These are phyloP conservation scores for Sordariomycetes sp. DNA, from an alignment of 2,329 filamentous ascomycete genomes.

Conservation along the genomic window DNA sequence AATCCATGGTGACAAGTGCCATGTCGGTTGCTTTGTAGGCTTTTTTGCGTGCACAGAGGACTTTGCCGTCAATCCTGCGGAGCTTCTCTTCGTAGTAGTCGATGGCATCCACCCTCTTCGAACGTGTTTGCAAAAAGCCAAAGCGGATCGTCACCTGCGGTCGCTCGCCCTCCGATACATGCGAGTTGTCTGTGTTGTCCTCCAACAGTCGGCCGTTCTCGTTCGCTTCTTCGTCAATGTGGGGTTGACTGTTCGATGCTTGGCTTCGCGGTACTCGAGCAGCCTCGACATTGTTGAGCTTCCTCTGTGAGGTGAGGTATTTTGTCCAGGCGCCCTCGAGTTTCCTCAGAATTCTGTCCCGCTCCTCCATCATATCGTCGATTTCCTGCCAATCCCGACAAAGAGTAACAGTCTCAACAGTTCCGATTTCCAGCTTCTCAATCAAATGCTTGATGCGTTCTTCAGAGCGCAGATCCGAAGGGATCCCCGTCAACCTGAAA, in stretches of 20 bases:
- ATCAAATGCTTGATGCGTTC: conserved; percentile 77
- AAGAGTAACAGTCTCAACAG: conserved; percentile 77
- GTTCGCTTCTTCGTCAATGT: conserved; percentile 34
- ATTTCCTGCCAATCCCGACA: conserved; percentile 82
- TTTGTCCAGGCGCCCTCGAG: conserved; percentile 80
- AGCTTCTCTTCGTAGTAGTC: conserved; percentile 90
- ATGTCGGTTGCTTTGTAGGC: conserved; percentile 71
- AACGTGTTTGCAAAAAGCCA: conserved; percentile 64
- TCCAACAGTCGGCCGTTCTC: conserved; percentile 54
- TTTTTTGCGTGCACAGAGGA: conserved; percentile 60
- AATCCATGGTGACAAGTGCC: conserved; percentile 97
- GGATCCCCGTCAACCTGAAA: conserved; percentile 84
- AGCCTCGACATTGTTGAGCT: conserved; percentile 2
- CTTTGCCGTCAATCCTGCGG: conserved; percentile 66
- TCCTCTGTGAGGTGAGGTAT: conserved; percentile 33
- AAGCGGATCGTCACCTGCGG: conserved; percentile 71
- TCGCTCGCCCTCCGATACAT: conserved; percentile 33
- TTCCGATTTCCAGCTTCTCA: conserved; percentile 80
- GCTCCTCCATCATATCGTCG: conserved; percentile 62
- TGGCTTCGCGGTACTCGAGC: neutral
- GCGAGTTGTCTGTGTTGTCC: conserved; percentile 22
- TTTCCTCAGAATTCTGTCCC: conserved; percentile 56
- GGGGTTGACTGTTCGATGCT: neutral
- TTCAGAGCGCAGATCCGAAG: conserved; percentile 68
- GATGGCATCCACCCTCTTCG: conserved; percentile 75